Evolutionary conservation across 2,329 filamentous ascomycete genomes (phyloP), one percentile per base, ranked within the genome.

Genomic region (Xylaria sp.): DNA sequence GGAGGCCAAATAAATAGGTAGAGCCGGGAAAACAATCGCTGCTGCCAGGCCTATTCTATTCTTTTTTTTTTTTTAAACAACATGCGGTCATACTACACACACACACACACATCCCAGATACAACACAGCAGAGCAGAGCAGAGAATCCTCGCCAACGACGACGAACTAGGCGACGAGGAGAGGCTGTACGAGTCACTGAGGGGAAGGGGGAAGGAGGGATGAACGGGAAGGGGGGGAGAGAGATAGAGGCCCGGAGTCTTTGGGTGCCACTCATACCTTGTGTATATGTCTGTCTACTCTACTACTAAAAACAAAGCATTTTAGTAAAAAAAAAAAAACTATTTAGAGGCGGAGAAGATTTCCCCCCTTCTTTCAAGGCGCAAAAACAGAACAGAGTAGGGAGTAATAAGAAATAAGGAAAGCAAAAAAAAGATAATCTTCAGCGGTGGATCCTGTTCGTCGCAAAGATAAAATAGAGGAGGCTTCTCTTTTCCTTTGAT

Each of bases 1-100:
- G n/a, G 72, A 74, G 69, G 72, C 79, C 70, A 75, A 78, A 66
- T 72, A 73, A 55, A 52, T 46, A 2, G n/a, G n/a, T n/a, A n/a
- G n/a, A n/a, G n/a, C n/a, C n/a, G n/a, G n/a, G n/a, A n/a, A n/a
- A n/a, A n/a, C n/a, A n/a, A n/a, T n/a, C n/a, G n/a, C n/a, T n/a
- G n/a, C n/a, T n/a, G n/a, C n/a, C n/a, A n/a, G n/a, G n/a, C n/a
- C n/a, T n/a, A n/a, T n/a, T n/a, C n/a, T n/a, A n/a, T n/a, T n/a
- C n/a, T n/a, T n/a, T n/a, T n/a, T n/a, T n/a, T n/a, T n/a, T n/a
- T n/a, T n/a, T n/a, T n/a, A n/a, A n/a, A n/a, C n/a, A n/a, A n/a
- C n/a, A n/a, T n/a, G n/a, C n/a, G n/a, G n/a, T n/a, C n/a, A n/a
- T n/a, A n/a, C n/a, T n/a, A n/a, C n/a, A n/a, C n/a, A n/a, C n/a